Conservation (phyloP, 805 yeast species). For the Metschnikowia noctiluminum region DNA sequence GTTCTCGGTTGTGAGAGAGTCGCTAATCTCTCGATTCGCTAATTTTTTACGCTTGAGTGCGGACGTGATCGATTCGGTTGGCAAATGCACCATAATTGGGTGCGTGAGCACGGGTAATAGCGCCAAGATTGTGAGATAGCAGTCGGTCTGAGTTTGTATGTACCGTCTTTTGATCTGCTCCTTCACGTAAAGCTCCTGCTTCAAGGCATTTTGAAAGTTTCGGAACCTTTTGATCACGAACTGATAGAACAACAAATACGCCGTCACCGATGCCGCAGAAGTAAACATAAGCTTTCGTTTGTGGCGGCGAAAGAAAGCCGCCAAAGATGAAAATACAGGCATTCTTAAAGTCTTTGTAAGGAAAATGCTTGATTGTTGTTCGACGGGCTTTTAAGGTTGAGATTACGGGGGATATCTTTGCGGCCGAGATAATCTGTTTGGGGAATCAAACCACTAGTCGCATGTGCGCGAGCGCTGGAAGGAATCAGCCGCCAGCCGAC, state of each 20-base stretch:
- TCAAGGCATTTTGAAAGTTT: conserved; percentile 38
- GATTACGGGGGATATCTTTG: background rate
- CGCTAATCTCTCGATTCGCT: conserved; percentile 32
- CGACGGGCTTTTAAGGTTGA: background rate
- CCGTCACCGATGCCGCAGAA: conserved; percentile 32
- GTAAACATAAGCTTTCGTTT: conserved; percentile 35
- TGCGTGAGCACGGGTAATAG: conserved; percentile 71
- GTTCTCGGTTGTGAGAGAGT: conserved; percentile 43
- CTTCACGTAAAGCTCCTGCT: conserved; percentile 40
- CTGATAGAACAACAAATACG: conserved; percentile 36
- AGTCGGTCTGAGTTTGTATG: conserved; percentile 88
- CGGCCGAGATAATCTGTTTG: conserved; percentile 1
- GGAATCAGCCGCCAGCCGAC: background rate
- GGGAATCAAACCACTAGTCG: background rate
- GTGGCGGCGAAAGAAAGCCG: conserved; percentile 40
- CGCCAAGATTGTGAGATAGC: conserved; percentile 78
- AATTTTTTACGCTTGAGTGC: conserved; percentile 61
- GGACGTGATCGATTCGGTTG: conserved; percentile 70
- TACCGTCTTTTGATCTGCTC: conserved; percentile 71
- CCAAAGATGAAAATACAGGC: conserved; percentile 41
- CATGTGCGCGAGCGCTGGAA: conserved; percentile 5
- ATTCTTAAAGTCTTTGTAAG: conserved; percentile 14
- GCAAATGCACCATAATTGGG: conserved; percentile 58
- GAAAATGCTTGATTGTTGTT: no score
- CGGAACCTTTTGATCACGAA: conserved; percentile 37